phyloP scores from a whole-genome alignment of 805 yeast species.

The Saccharomycopsis sp. region DNA sequence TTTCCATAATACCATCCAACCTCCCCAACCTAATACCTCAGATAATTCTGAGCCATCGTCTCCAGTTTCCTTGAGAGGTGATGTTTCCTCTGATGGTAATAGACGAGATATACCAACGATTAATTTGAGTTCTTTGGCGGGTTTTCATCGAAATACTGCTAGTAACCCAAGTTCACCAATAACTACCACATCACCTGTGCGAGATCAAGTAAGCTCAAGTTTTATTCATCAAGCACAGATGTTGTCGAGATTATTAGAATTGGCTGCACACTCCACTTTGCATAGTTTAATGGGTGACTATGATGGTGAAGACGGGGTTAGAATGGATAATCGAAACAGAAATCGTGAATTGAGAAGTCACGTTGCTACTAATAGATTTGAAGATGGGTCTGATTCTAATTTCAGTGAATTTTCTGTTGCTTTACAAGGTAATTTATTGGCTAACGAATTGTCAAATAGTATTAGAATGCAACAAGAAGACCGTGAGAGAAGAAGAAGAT shows the following conservation, averaged over 20 bases:
- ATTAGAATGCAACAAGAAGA: slow-evolving; percentile 17
- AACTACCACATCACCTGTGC: background rate
- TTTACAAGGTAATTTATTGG: slow-evolving; percentile 33
- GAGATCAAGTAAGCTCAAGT: background rate
- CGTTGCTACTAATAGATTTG: slow-evolving; percentile 16
- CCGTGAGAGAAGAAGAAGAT: slow-evolving; percentile 5
- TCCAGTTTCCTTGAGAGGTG: too few species aligned
- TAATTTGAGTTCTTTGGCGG: slow-evolving; percentile 7
- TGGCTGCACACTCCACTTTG: slow-evolving; percentile 41
- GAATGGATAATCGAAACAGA: slow-evolving; percentile 27
- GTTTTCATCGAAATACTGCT: background rate
- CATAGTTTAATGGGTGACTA: slow-evolving; percentile 32
- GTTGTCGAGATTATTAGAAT: slow-evolving; percentile 36
- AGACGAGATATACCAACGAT: slow-evolving; percentile 6
- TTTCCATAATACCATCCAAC: too few species aligned
- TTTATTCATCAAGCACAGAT: slow-evolving; percentile 32
- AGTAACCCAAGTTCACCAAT: background rate
- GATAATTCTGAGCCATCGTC: too few species aligned
- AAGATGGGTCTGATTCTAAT: slow-evolving; percentile 30
- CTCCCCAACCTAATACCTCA: too few species aligned
- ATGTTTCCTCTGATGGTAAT: too few species aligned
- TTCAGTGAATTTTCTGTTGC: slow-evolving; percentile 40
- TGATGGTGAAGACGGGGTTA: slow-evolving; percentile 24
- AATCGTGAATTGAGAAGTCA: slow-evolving; percentile 12
- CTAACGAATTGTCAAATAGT: slow-evolving; percentile 32